phyloP scores from a whole-genome alignment of 441 rosid species.

The Geranium incanum region DNA sequence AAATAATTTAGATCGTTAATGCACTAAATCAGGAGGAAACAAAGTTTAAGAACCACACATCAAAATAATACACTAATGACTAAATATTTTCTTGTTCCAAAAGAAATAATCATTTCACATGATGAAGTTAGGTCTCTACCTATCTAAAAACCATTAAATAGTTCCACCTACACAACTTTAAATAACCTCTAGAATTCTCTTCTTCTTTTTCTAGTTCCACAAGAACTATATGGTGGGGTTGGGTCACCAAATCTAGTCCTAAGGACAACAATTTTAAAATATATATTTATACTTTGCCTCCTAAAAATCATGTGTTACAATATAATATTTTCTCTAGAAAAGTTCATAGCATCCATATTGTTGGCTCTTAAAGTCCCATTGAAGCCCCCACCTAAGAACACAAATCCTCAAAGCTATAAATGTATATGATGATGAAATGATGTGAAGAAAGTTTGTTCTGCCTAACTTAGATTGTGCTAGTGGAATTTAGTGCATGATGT shows the following conservation, averaged over 20 bases:
- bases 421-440: not conserved
- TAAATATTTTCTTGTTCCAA: too few relatives aligned
- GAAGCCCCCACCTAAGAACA: not conserved
- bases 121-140: not conserved
- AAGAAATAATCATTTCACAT: not conserved
- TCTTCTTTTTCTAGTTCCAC: not conserved
- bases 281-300: not conserved
- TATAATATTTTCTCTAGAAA: too few relatives aligned
- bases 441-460: not conserved
- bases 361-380: not conserved
- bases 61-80: too few relatives aligned
- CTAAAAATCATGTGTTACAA: not conserved
- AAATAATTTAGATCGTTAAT: too few relatives aligned
- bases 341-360: not conserved
- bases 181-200: not conserved
- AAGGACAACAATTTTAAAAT: not conserved
- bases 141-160: not conserved
- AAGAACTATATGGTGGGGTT: not conserved
- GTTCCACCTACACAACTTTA: not conserved
- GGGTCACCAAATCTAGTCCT: not conserved
- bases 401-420: not conserved
- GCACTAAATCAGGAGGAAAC: too few relatives aligned
- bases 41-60: too few relatives aligned
- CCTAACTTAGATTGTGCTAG: not conserved
- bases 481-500: constrained; percentile 5